These are phyloP conservation scores for Pichia deserticola DNA, from an alignment of 805 yeast genomes.

Conservation along the genomic window DNA sequence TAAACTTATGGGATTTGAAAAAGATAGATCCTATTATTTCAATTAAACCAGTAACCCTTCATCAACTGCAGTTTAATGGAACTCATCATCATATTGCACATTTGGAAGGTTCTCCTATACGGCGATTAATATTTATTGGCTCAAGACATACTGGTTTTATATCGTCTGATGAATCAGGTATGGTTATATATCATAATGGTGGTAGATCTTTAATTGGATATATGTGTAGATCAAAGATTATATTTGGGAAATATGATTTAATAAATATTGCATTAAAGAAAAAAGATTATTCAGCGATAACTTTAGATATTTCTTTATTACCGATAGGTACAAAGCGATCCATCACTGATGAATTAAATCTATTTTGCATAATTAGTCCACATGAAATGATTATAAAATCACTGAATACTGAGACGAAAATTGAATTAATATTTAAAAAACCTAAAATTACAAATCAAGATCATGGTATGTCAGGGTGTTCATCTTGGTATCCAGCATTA, in stretches of 20 bases:
- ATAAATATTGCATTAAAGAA: background rate
- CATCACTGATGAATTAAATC: conserved; percentile 48
- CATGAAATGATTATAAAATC: conserved; percentile 46
- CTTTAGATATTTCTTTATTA: conserved; percentile 40
- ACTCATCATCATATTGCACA: conserved; percentile 27
- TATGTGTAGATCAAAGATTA: conserved; percentile 38
- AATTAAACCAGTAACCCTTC: conserved; percentile 24
- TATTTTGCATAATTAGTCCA: conserved; percentile 54
- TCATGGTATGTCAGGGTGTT: conserved; percentile 35
- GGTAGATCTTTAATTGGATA: conserved; percentile 48
- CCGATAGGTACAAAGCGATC: conserved; percentile 47
- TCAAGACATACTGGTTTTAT: conserved; percentile 48
- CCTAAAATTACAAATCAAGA: conserved; percentile 32
- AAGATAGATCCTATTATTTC: conserved; percentile 25
- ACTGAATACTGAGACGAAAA: conserved; percentile 40
- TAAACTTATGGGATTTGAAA: conserved; percentile 60
- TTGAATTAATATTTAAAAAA: conserved; percentile 47
- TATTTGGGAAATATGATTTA: conserved; percentile 42
- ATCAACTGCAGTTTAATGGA: conserved; percentile 16
- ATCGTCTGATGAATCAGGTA: conserved; percentile 48
- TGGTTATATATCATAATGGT: conserved; percentile 59
- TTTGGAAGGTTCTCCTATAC: conserved; percentile 30
- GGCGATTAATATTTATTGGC: conserved; percentile 41
- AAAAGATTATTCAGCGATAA: conserved; percentile 13
- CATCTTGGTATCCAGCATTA: conserved; percentile 60